These are phyloP conservation scores for Symbiodinium pilosum DNA, from an alignment of 73 alveolate species.

Conservation along the genomic window DNA sequence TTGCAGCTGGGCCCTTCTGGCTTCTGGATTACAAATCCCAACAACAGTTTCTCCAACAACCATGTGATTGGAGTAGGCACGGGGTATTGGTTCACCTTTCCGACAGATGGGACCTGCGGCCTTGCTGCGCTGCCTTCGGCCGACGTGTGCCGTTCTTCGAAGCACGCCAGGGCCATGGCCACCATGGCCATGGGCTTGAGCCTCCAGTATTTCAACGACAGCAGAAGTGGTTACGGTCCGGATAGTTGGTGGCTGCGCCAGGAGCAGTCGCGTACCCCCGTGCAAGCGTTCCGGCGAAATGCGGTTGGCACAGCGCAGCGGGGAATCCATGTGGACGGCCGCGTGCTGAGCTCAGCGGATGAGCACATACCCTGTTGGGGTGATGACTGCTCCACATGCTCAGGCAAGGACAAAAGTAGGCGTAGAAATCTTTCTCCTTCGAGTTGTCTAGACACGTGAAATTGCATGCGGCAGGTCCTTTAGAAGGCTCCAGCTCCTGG, in stretches of 20 bases:
- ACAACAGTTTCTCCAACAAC: constrained; percentile 35
- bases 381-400: constrained; percentile 28
- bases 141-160: not conserved
- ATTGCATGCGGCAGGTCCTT: not conserved
- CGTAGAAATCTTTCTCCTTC: too few species aligned
- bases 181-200: not conserved
- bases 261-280: constrained; percentile 29
- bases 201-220: constrained; percentile 11
- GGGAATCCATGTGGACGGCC: constrained; percentile 45
- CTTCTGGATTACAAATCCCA: constrained; percentile 56
- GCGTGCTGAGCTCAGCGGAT: constrained; percentile 13
- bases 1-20: constrained; percentile 52
- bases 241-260: constrained; percentile 42
- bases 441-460: too few species aligned
- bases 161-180: too few species aligned
- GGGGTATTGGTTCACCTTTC: constrained; percentile 57
- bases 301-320: constrained; percentile 3
- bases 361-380: constrained; percentile 1
- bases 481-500: constrained; percentile 57
- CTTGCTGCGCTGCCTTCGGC: not conserved
- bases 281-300: constrained; percentile 3
- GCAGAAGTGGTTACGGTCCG: constrained; percentile 34
- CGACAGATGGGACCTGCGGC: not conserved
- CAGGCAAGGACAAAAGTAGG: not conserved
- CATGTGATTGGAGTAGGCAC: constrained; percentile 41